These are phyloP conservation scores for Abrus pulchellus DNA, from an alignment of 306 rosid species.

Conservation along the genomic window DNA sequence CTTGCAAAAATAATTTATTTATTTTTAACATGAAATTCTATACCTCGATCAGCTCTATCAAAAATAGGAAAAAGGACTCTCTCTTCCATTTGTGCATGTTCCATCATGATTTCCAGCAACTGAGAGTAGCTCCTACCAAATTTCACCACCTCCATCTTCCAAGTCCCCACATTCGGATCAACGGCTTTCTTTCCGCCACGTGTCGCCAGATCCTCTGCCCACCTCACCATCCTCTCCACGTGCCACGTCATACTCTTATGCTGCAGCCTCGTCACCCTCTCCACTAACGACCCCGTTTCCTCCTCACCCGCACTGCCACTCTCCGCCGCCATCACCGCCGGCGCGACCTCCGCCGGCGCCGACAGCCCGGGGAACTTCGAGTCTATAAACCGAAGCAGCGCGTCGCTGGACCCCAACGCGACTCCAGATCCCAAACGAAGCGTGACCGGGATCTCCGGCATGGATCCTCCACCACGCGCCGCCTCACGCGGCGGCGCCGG, in stretches of 20 bases:
- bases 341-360: neutral
- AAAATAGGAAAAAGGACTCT: slow-evolving; percentile 75
- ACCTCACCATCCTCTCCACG: slow-evolving; percentile 71
- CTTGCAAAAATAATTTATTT: neutral
- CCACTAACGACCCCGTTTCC: slow-evolving; percentile 55
- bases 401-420: slow-evolving; percentile 63
- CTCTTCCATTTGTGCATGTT: slow-evolving; percentile 93
- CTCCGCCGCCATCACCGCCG: slow-evolving; percentile 26
- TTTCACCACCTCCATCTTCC: slow-evolving; percentile 73
- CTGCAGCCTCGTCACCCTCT: slow-evolving; percentile 67
- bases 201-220: slow-evolving; percentile 72
- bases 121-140: slow-evolving; percentile 73
- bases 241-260: slow-evolving; percentile 81
- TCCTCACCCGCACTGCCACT: slow-evolving; percentile 33
- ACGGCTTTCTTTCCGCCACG: slow-evolving; percentile 70
- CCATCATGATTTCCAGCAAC: slow-evolving; percentile 78
- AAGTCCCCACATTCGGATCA: slow-evolving; percentile 74
- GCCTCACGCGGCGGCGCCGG: neutral
- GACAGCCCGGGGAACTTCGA: slow-evolving; percentile 57
- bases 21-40: neutral
- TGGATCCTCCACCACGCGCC: neutral
- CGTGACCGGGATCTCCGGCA: slow-evolving; percentile 29
- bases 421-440: slow-evolving; percentile 60
- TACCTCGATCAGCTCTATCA: slow-evolving; percentile 79
- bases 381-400: slow-evolving; percentile 65